phyloP scores from a whole-genome alignment of 2,329 filamentous ascomycete genomes.

The Cadophora sp. region DNA sequence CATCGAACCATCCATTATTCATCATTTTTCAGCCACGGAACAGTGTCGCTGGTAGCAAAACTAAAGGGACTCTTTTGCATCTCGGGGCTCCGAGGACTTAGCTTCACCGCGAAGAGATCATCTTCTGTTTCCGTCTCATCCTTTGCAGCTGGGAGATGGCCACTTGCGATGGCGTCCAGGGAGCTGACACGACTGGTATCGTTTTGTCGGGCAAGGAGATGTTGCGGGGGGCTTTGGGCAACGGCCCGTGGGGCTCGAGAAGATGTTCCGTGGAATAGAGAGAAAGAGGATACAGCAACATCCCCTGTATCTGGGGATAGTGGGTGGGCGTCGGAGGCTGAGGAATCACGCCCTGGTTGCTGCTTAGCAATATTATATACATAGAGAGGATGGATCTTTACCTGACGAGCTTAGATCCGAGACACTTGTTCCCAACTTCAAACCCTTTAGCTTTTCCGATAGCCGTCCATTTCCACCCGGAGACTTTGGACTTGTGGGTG shows the following conservation, averaged over 20 bases:
- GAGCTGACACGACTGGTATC: constrained; percentile 41
- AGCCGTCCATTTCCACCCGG: constrained; percentile 69
- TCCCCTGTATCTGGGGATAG: constrained; percentile 69
- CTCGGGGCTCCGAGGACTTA: constrained; percentile 86
- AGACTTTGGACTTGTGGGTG: constrained; percentile 64
- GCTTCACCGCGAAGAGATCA: constrained; percentile 84
- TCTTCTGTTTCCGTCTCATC: constrained; percentile 68
- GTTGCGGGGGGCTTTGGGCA: constrained; percentile 39
- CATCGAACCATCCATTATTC: constrained; percentile 34
- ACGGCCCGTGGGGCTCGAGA: constrained; percentile 51
- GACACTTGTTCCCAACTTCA: constrained; percentile 78
- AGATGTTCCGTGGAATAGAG: constrained; percentile 59
- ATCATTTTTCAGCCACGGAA: constrained; percentile 40
- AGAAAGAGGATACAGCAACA: constrained; percentile 67
- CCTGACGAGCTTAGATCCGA: constrained; percentile 65
- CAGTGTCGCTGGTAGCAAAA: constrained; percentile 46
- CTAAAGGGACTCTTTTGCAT: constrained; percentile 85
- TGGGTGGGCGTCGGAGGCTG: constrained; percentile 42
- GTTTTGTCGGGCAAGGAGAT: constrained; percentile 38
- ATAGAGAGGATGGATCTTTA: constrained; percentile 46
- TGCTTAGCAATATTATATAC: constrained; percentile 16
- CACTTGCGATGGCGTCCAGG: constrained; percentile 48
- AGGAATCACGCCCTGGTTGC: constrained; percentile 16
- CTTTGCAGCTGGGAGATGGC: constrained; percentile 42
- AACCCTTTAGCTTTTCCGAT: constrained; percentile 79